phyloP scores from a whole-genome alignment of 257 asterid genomes.

The Nyctanthes arbortristis region DNA sequence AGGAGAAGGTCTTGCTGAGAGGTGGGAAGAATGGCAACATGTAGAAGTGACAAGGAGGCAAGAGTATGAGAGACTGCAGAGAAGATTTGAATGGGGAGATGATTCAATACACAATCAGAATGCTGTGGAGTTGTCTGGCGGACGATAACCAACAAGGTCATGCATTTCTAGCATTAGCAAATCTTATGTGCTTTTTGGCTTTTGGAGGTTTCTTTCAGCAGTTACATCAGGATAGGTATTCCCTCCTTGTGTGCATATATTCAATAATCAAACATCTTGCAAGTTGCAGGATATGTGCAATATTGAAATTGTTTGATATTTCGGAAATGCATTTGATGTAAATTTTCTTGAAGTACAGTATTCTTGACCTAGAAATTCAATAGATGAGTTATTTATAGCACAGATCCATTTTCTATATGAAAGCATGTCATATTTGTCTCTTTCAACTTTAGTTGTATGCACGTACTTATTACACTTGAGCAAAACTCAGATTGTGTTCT shows the following conservation, averaged over 20 bases:
- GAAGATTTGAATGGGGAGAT: conserved; percentile 88
- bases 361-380: not conserved
- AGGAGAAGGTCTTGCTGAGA: conserved; percentile 92
- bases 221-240: not conserved
- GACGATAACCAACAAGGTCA: conserved; percentile 44
- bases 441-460: not conserved
- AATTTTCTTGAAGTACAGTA: not conserved
- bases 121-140: conserved; percentile 84
- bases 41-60: conserved; percentile 68
- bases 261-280: not conserved
- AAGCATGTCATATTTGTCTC: not conserved
- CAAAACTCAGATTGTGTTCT: no score
- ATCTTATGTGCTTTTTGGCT: not conserved
- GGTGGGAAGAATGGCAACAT: conserved; percentile 91
- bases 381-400: not conserved
- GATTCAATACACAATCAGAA: conserved; percentile 67
- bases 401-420: not conserved
- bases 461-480: not conserved
- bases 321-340: not conserved
- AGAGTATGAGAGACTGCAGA: conserved; percentile 72
- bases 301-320: not conserved
- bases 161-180: not conserved
- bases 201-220: not conserved
- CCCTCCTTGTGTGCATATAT: not conserved
- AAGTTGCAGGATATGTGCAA: no score